phyloP scores from a whole-genome alignment of 2,329 filamentous ascomycete genomes.

The Chaetomium sp. region DNA sequence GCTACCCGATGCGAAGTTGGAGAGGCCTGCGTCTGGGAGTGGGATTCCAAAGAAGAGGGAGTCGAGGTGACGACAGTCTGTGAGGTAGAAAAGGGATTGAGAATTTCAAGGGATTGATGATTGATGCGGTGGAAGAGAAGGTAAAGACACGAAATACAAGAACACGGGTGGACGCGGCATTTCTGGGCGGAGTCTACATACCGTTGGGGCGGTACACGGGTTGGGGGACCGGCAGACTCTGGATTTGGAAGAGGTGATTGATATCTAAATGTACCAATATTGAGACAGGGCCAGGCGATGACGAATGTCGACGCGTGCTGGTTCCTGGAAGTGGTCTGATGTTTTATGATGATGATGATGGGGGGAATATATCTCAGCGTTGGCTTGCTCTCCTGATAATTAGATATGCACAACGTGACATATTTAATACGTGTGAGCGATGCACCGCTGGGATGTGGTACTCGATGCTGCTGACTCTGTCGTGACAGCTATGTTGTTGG shows the following conservation, averaged over 20 bases:
- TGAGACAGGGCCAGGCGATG: conserved; percentile 4
- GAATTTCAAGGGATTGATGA: background rate
- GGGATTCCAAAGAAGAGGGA: conserved; percentile 19
- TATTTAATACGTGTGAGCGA: too few relatives aligned
- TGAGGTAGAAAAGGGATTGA: background rate
- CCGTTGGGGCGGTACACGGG: background rate
- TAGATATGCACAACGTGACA: too few relatives aligned
- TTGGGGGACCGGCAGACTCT: background rate
- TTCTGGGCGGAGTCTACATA: conserved; percentile 2
- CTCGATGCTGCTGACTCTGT: too few relatives aligned
- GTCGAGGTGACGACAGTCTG: conserved; percentile 17
- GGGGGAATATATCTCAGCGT: conserved; percentile 6
- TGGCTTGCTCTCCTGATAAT: background rate
- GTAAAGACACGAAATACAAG: background rate
- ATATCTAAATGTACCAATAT: conserved; percentile 16
- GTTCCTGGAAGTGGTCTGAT: conserved; percentile 5
- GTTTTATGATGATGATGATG: conserved; percentile 9
- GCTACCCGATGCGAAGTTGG: conserved; percentile 33
- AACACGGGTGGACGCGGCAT: background rate
- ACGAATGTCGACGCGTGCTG: conserved; percentile 7
- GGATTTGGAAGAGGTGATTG: background rate
- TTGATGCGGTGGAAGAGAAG: background rate
- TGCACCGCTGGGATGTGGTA: too few relatives aligned
- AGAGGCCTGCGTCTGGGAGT: conserved; percentile 19
- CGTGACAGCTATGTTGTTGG: too few relatives aligned